Evolutionary conservation across 768 basidiomycete species (phyloP).

Genomic region (Mycena galericulata): DNA sequence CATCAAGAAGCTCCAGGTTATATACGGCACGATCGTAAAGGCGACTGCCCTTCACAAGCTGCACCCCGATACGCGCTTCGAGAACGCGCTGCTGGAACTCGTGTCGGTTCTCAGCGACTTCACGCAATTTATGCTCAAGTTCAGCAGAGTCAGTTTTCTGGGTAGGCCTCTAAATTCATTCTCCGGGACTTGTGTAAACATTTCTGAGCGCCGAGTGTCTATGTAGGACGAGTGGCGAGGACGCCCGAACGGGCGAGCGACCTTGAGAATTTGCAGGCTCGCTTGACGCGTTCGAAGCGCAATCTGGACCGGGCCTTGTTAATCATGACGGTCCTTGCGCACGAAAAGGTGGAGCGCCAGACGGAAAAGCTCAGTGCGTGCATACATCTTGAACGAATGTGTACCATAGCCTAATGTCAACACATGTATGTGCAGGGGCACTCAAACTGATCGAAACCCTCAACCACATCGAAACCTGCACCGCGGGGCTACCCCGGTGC

Average conservation of each 20-base stretch:
- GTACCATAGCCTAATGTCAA: background rate
- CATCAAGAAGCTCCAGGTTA: background rate
- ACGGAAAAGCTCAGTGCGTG: no score
- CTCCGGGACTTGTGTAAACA: background rate
- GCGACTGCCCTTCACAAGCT: background rate
- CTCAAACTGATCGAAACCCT: background rate
- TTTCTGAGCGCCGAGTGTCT: background rate
- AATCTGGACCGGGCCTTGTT: background rate
- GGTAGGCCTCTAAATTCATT: background rate
- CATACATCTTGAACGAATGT: no score
- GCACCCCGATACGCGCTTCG: background rate
- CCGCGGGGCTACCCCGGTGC: background rate
- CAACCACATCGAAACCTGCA: background rate
- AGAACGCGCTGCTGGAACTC: background rate
- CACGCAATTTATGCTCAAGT: background rate
- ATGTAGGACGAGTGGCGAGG: background rate
- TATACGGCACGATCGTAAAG: background rate
- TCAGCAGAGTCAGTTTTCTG: conserved; percentile 1
- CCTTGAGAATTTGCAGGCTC: background rate
- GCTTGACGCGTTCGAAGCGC: background rate
- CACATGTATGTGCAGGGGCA: background rate
- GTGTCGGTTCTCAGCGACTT: conserved; percentile 1
- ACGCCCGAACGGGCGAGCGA: background rate
- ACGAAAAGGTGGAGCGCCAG: background rate
- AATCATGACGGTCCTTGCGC: background rate